Base-by-base conservation (phyloP, 2,329 filamentous ascomycete genomes). In the Botrytis byssoidea region DNA sequence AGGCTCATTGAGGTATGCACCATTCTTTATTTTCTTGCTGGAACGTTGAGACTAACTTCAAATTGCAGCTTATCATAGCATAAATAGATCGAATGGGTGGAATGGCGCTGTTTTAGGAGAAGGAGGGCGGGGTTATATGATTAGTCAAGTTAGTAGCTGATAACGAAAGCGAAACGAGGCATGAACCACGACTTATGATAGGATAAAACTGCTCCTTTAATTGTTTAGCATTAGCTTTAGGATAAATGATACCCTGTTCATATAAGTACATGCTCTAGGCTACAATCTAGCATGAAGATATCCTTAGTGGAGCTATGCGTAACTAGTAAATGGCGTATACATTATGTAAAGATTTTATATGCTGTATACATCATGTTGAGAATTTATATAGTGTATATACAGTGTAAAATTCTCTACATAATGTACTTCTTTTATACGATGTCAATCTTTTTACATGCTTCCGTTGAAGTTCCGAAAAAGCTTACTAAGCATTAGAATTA, bases 1-100 rank as follows among this genome's bases (percentile, higher is more conserved):
- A 75, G 74, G 63, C 77, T 80, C 35, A 80, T 80, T 68, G 79
- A 80, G 77, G 79, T 79, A 77, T 70, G 78, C 73, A 59, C 7
- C 64, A 32, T 35, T 37, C 37, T 40, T 46, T 25, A 25, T 37
- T 35, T 32, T 40, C 10, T 63, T 18, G 32, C 16, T 40, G 14
- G 1, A 7, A 18, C 20, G 22, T 51, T 60, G 22, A 51, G 8
- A 20, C 44, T 73, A 25, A 70, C 61, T 48, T 60, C 8, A 35
- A 7, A 61, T 65, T 65, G 37, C 44, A 76, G 75, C 75, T 76
- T 70, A 74, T 74, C n/a, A 74, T 74, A 42, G 73, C 71, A n/a
- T 74, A 35, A 73, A 37, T 37, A 40, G 51, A n/a, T n/a, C 25
- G 29, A 37, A 29, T n/a, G 29, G 3, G 60, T 37, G 25, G 7